These are phyloP conservation scores for Malus sieversii DNA, from an alignment of 306 rosid species.

Conservation along the genomic window DNA sequence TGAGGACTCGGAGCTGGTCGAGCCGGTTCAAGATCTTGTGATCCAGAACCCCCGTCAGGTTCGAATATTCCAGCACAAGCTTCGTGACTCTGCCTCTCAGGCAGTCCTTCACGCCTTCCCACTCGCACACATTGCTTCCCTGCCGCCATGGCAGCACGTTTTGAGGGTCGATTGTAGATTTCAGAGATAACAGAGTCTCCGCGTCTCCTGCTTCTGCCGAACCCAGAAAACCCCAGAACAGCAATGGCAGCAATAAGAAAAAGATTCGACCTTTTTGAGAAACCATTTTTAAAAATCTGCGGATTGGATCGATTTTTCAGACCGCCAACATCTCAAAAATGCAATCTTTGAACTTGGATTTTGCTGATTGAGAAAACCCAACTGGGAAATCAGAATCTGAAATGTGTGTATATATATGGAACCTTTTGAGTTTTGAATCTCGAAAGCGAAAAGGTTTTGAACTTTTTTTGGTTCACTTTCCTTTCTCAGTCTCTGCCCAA, in stretches of 20 bases:
- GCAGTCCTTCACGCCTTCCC: slow-evolving; percentile 78
- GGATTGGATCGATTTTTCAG: not conserved
- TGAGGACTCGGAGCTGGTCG: slow-evolving; percentile 87
- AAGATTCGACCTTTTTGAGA: not conserved
- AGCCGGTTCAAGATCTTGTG: slow-evolving; percentile 46
- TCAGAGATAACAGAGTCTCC: slow-evolving; percentile 45
- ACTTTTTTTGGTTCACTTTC: not conserved
- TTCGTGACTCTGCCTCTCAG: slow-evolving; percentile 64
- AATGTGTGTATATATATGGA: not conserved
- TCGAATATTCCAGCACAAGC: slow-evolving; percentile 62
- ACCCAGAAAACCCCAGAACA: slow-evolving; percentile 10
- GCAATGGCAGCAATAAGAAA: slow-evolving; percentile 3
- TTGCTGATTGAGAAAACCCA: not conserved
- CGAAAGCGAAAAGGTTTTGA: not conserved
- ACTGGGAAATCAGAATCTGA: not conserved
- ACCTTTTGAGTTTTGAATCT: not conserved
- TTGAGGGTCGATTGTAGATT: slow-evolving; percentile 49
- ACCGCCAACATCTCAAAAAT: not conserved
- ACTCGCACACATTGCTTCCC: slow-evolving; percentile 48
- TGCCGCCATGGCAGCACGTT: slow-evolving; percentile 59
- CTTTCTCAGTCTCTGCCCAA: not conserved
- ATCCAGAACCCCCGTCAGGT: slow-evolving; percentile 59
- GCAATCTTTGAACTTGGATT: not conserved
- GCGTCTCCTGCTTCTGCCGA: slow-evolving; percentile 45
- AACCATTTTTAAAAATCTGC: not conserved